Conservation (phyloP, 768 basidiomycete genomes). For the Rhizopogon rudus region DNA sequence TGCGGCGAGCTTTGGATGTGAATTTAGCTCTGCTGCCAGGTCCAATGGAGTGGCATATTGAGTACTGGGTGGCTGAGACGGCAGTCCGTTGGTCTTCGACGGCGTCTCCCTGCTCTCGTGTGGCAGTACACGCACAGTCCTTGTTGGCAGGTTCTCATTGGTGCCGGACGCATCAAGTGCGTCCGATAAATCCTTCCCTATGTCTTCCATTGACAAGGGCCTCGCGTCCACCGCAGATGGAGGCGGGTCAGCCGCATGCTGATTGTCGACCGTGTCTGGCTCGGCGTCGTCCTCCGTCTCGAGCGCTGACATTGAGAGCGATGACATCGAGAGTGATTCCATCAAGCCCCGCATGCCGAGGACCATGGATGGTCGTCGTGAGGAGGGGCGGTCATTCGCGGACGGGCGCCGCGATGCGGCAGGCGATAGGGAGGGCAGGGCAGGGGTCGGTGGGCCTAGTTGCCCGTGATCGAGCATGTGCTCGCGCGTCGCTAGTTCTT, state of each 20-base stretch:
- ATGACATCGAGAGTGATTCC: slow-evolving; percentile 46
- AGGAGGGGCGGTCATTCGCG: slow-evolving; percentile 13
- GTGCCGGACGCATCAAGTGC: slow-evolving; percentile 19
- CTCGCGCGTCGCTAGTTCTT: slow-evolving; percentile 84
- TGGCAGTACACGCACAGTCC: neutral
- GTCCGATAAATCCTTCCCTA: slow-evolving; percentile 25
- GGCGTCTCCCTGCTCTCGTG: neutral
- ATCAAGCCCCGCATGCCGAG: slow-evolving; percentile 30
- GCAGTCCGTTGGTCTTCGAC: neutral
- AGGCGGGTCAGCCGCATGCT: neutral
- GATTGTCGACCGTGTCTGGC: slow-evolving; percentile 13
- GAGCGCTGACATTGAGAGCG: slow-evolving; percentile 51
- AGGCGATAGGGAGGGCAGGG: slow-evolving; percentile 38
- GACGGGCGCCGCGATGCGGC: slow-evolving; percentile 42
- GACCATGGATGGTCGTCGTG: slow-evolving; percentile 17
- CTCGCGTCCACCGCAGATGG: slow-evolving; percentile 8
- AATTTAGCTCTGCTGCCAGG: slow-evolving; percentile 41
- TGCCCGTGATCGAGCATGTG: slow-evolving; percentile 93
- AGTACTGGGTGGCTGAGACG: neutral
- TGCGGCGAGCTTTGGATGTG: slow-evolving; percentile 45
- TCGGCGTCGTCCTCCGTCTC: slow-evolving; percentile 40
- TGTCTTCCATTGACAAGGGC: slow-evolving; percentile 27
- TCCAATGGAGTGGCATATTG: slow-evolving; percentile 22
- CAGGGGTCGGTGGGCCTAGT: slow-evolving; percentile 62
- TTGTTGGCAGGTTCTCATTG: neutral